These are phyloP conservation scores for Colletotrichum navitas DNA, from an alignment of 2,329 filamentous ascomycete genomes.

Conservation along the genomic window DNA sequence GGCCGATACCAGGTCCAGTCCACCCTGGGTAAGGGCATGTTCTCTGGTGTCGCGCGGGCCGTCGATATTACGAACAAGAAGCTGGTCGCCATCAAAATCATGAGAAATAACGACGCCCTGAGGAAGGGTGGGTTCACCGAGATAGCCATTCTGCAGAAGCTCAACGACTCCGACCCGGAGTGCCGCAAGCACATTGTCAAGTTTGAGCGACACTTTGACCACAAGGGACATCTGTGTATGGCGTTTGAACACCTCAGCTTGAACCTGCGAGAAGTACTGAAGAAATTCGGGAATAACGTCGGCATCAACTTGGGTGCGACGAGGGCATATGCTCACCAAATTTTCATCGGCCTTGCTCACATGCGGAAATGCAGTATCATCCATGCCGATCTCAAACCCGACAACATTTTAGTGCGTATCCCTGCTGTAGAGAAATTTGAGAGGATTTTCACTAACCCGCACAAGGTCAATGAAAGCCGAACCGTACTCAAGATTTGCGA, in stretches of 20 bases:
- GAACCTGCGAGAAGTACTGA: slow-evolving; percentile 93
- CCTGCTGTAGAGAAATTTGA: not conserved
- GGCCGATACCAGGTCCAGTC: slow-evolving; percentile 91
- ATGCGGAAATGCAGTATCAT: slow-evolving; percentile 94
- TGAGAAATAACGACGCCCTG: slow-evolving; percentile 94
- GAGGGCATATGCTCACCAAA: slow-evolving; percentile 90
- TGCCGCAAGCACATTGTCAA: slow-evolving; percentile 93
- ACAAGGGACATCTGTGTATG: slow-evolving; percentile 95
- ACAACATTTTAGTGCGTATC: slow-evolving; percentile 85
- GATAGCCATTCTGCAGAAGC: slow-evolving; percentile 90
- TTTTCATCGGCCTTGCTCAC: slow-evolving; percentile 89
- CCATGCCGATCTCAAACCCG: slow-evolving; percentile 96
- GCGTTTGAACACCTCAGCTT: slow-evolving; percentile 95
- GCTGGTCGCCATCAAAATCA: slow-evolving; percentile 96
- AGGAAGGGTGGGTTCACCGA: slow-evolving; percentile 94
- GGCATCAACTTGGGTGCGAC: slow-evolving; percentile 92
- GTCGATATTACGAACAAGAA: slow-evolving; percentile 80
- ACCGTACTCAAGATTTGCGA: slow-evolving; percentile 95
- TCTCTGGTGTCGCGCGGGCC: slow-evolving; percentile 94
- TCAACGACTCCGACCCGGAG: slow-evolving; percentile 87
- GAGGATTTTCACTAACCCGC: slow-evolving; percentile 45
- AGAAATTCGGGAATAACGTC: slow-evolving; percentile 94
- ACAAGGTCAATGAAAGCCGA: slow-evolving; percentile 80
- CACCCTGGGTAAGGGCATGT: slow-evolving; percentile 92
- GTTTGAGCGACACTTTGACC: slow-evolving; percentile 89